Evolutionary conservation across 257 asterid genomes (phyloP), one percentile per base, ranked within the genome.

Genomic region (Fraxinus pennsylvanica): DNA sequence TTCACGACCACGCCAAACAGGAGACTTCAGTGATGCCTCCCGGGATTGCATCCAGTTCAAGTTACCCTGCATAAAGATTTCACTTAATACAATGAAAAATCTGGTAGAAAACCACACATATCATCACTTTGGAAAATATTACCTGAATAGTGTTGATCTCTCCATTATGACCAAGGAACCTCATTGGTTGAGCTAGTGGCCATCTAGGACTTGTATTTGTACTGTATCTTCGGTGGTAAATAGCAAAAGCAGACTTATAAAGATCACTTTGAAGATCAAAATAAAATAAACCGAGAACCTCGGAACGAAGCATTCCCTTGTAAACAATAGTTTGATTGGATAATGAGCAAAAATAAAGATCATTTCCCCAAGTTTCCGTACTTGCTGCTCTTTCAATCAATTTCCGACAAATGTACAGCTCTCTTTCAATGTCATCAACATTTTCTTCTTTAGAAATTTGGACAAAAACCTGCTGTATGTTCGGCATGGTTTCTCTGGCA

Each of bases 111-210:
- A 71, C 74, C 77, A 79, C 22, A 73, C 74, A 47, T 68, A 78
- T 68, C 30, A 68, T 25, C 32, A 33, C 76, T 74, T 67, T 36
- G 41, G 74, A 68, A 76, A 52, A 39, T 50, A 10, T 74, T 77
- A 93, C 99, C 98, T 96, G 99, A 84, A 96, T 93, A 67, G 99
- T 96, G 85, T 96, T 96, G 89, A 96, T 96, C 91, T 96, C 98
- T 80, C 99, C 99, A 86, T 96, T 96, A 83, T 96, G 99, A 82
- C 99, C 99, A 75, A 96, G 97, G 77, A 96, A 96, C 89, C 98
- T 90, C 99, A 96, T 96, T 71, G 99, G 99, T 74, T 93, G 99
- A 80, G 98, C 99, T 69, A 96, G 90, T 76, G 97, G 98, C 99
- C 99, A 96, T 85, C 97, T 90, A 22, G 99, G 99, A 83, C 92